Conservation (phyloP, 768 basidiomycete genomes). For the Mycena belliarum region DNA sequence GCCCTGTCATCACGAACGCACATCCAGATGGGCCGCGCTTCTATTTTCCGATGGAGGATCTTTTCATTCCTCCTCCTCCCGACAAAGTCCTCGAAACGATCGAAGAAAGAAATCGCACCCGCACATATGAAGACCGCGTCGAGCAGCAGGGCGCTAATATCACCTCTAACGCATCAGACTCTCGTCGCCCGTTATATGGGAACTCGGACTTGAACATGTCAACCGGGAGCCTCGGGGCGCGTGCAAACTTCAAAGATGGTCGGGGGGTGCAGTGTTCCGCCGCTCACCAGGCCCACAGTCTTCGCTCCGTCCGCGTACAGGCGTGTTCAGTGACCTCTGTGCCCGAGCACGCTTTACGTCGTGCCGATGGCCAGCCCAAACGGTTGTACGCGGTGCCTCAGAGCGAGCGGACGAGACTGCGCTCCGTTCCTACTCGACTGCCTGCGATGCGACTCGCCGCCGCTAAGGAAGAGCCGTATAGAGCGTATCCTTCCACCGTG, state of each 20-base stretch:
- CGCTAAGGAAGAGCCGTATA: constrained; percentile 1
- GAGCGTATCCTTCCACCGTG: background rate
- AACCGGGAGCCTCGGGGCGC: constrained; percentile 7
- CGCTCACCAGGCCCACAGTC: background rate
- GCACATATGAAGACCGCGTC: background rate
- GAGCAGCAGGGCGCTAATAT: constrained; percentile 5
- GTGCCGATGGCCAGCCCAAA: background rate
- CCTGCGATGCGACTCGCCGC: background rate
- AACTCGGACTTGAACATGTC: constrained; percentile 7
- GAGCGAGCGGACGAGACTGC: constrained; percentile 12
- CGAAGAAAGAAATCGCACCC: constrained; percentile 8
- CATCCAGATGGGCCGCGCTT: background rate
- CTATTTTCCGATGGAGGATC: constrained; percentile 8
- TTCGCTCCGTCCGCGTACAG: background rate
- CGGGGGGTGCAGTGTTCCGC: background rate
- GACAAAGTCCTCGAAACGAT: constrained; percentile 2
- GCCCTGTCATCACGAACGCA: background rate
- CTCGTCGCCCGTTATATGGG: constrained; percentile 12
- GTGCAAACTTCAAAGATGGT: background rate
- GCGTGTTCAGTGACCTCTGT: background rate
- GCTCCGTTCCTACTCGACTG: constrained; percentile 1
- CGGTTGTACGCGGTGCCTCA: background rate
- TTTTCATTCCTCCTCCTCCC: constrained; percentile 16
- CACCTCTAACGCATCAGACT: too few relatives aligned
- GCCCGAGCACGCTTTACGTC: background rate